phyloP scores from a whole-genome alignment of 306 rosid genomes.

The Casuarina cunninghamiana region DNA sequence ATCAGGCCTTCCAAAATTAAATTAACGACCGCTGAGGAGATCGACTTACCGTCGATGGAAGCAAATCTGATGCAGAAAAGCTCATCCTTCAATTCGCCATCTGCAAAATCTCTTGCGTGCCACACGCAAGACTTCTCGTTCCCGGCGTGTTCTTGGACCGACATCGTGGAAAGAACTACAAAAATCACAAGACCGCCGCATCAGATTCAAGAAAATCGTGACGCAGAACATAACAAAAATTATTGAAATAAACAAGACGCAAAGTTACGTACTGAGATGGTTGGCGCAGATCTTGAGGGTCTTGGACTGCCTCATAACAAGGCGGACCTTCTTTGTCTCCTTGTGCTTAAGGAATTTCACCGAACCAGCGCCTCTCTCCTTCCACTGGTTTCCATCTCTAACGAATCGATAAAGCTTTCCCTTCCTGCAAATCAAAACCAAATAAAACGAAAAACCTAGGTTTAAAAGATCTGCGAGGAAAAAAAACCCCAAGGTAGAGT shows the following conservation, averaged over 20 bases:
- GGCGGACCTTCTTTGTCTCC: slow-evolving; percentile 65
- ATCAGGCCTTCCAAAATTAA: background rate
- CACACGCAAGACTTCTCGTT: slow-evolving; percentile 94
- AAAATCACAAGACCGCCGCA: background rate
- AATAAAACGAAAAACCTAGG: slow-evolving; percentile 1
- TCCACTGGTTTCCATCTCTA: slow-evolving; percentile 87
- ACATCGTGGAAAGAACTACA: slow-evolving; percentile 72
- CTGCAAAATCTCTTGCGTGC: slow-evolving; percentile 95
- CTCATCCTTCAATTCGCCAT: slow-evolving; percentile 93
- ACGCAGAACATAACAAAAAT: background rate
- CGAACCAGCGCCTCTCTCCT: slow-evolving; percentile 87
- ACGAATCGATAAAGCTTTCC: slow-evolving; percentile 93
- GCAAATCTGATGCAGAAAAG: slow-evolving; percentile 96
- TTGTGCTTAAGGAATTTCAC: slow-evolving; percentile 80
- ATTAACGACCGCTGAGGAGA: background rate
- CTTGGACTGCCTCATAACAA: slow-evolving; percentile 88
- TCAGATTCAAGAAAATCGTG: slow-evolving; percentile 7
- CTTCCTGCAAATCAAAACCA: slow-evolving; percentile 44
- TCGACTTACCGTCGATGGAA: slow-evolving; percentile 80
- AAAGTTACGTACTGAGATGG: slow-evolving; percentile 58
- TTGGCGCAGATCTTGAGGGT: slow-evolving; percentile 94
- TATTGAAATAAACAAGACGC: background rate
- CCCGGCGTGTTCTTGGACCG: slow-evolving; percentile 93
- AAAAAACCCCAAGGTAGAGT: slow-evolving; percentile 3
- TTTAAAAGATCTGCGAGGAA: background rate